Evolutionary conservation across 2,329 filamentous ascomycete species (phyloP).

Genomic region (Aspergillus vadensis): DNA sequence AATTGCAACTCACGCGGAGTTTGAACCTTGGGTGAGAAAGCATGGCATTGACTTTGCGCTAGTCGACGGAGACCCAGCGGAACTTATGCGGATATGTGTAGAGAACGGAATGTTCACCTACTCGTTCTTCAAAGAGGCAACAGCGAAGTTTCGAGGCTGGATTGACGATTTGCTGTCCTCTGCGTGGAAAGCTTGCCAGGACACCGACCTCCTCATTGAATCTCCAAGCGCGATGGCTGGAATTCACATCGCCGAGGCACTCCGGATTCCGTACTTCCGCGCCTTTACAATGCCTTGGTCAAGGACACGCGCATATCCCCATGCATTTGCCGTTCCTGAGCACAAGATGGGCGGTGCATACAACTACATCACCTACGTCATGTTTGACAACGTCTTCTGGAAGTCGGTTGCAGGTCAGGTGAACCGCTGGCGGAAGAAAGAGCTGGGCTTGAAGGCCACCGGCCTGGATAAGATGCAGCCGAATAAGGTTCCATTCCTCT

Average conservation of each 20-base stretch:
- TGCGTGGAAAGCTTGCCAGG: constrained; percentile 81
- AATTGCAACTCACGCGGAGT: constrained; percentile 92
- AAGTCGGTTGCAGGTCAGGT: constrained; percentile 87
- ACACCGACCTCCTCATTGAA: constrained; percentile 87
- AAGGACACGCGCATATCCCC: constrained; percentile 88
- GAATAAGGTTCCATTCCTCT: constrained; percentile 96
- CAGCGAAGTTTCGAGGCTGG: constrained; percentile 88
- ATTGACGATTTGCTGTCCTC: constrained; percentile 83
- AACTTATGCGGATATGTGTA: constrained; percentile 94
- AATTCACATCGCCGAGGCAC: constrained; percentile 93
- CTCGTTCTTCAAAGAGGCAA: constrained; percentile 85
- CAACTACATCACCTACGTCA: constrained; percentile 91
- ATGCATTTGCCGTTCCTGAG: constrained; percentile 91
- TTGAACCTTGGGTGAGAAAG: constrained; percentile 83
- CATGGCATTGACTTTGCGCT: constrained; percentile 91
- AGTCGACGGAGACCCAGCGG: constrained; percentile 86
- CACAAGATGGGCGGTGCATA: constrained; percentile 94
- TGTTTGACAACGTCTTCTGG: constrained; percentile 98
- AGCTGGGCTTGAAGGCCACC: constrained; percentile 76
- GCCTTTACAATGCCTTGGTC: constrained; percentile 99
- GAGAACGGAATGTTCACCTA: constrained; percentile 97
- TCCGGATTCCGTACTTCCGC: constrained; percentile 92
- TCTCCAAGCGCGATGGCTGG: constrained; percentile 96
- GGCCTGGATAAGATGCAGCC: constrained; percentile 87
- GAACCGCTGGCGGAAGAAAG: constrained; percentile 86